These are phyloP conservation scores for Trichoderma polysporum DNA, from an alignment of 2,329 filamentous ascomycete genomes.

Conservation along the genomic window DNA sequence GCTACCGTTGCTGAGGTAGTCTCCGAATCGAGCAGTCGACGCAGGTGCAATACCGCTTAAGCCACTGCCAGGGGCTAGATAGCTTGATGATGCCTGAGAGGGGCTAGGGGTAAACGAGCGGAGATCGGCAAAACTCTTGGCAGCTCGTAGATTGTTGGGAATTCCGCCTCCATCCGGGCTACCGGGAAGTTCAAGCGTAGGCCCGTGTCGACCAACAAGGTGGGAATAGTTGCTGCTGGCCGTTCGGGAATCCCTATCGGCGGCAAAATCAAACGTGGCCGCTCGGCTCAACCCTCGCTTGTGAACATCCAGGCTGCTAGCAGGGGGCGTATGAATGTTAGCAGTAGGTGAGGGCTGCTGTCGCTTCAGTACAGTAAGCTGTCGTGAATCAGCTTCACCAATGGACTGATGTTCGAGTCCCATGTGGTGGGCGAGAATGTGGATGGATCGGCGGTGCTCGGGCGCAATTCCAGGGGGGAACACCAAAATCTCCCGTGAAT, in stretches of 20 bases:
- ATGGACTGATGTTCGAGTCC: conserved; percentile 87
- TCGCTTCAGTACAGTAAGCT: conserved; percentile 83
- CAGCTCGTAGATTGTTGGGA: conserved; percentile 80
- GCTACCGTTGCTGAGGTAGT: conserved; percentile 44
- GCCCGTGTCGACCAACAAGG: conserved; percentile 75
- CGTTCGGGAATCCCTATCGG: conserved; percentile 66
- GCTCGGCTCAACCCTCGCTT: conserved; percentile 86
- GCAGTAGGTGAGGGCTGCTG: conserved; percentile 53
- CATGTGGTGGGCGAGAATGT: conserved; percentile 94
- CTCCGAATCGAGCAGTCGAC: conserved; percentile 44
- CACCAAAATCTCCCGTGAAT: conserved; percentile 73
- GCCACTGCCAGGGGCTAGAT: conserved; percentile 46
- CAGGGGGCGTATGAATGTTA: conserved; percentile 57
- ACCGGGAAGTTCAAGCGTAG: conserved; percentile 84
- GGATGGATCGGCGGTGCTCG: conserved; percentile 82
- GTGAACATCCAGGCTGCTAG: conserved; percentile 71
- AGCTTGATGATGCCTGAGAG: conserved; percentile 80
- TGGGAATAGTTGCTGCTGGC: conserved; percentile 67
- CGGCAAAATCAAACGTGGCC: conserved; percentile 95
- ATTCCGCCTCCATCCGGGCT: conserved; percentile 64
- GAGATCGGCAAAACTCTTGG: conserved; percentile 95
- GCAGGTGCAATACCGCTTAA: conserved; percentile 55
- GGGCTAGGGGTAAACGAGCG: conserved; percentile 94
- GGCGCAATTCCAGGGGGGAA: conserved; percentile 81
- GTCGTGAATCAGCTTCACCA: conserved; percentile 80